Conservation (phyloP, 1,284 basidiomycete species). For the Testicularia cyperi region DNA sequence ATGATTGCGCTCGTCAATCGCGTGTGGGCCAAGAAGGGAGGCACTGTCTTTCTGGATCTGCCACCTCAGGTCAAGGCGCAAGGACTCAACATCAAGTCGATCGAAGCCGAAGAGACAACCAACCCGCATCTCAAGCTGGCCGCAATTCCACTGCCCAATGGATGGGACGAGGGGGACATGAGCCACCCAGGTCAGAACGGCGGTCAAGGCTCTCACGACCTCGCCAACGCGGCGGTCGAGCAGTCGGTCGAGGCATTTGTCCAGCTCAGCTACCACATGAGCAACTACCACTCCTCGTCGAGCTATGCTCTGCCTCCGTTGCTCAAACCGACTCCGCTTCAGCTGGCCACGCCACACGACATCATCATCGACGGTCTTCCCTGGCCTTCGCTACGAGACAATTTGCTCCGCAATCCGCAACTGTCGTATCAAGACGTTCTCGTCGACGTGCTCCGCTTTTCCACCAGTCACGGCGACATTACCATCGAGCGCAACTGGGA, state of each 20-base stretch:
- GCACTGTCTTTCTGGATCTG: conserved; percentile 13
- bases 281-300: conserved; percentile 27
- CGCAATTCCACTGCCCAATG: conserved; percentile 9
- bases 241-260: conserved; percentile 12
- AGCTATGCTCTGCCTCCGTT: conserved; percentile 38
- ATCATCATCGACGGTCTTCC: conserved; percentile 31
- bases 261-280: conserved; percentile 31
- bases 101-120: conserved; percentile 12
- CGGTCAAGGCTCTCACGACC: not conserved
- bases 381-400: conserved; percentile 33
- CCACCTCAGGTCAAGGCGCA: conserved; percentile 10
- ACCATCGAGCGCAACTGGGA: conserved; percentile 27
- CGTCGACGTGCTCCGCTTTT: conserved; percentile 14
- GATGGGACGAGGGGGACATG: conserved; percentile 32
- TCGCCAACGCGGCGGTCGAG: conserved; percentile 9
- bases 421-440: conserved; percentile 24
- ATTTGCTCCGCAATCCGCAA: conserved; percentile 27
- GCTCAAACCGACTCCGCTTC: conserved; percentile 34
- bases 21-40: conserved; percentile 22
- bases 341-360: conserved; percentile 41
- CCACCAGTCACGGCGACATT: conserved; percentile 21
- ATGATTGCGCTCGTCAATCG: conserved; percentile 21
- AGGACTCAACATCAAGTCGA: conserved; percentile 9
- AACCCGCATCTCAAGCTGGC: conserved; percentile 27
- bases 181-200: not conserved